Percentiles rank a stretch among this genome's conserved stretches.
These are phyloP conservation scores for Pseudevernia furfuracea DNA, from an alignment of 495 filamentous ascomycete genomes.

Conservation along the genomic window DNA sequence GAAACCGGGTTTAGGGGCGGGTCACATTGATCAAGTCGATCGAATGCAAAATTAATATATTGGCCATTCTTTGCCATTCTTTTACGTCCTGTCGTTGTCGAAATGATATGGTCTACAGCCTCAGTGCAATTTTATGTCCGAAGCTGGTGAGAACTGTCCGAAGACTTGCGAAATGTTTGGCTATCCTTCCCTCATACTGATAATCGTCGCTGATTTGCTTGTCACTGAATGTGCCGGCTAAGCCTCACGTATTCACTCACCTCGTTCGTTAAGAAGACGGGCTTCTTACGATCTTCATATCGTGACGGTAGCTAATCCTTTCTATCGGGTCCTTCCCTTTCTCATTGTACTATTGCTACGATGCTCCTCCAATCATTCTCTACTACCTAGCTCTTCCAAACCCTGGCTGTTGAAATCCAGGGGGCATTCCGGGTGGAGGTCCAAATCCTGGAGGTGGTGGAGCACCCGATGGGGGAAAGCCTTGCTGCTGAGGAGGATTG, in stretches of 20 bases:
- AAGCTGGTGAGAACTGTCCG: slow-evolving; percentile 1
- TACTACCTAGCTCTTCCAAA: slow-evolving; percentile 41
- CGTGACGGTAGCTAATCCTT: neutral
- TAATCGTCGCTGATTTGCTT: neutral
- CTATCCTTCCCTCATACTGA: neutral
- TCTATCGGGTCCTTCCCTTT: neutral
- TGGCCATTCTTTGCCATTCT: neutral
- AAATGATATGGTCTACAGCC: neutral
- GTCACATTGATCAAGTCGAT: neutral
- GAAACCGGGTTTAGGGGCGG: neutral
- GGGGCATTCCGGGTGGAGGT: slow-evolving; percentile 39
- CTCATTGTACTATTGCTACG: neutral
- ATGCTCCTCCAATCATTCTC: neutral
- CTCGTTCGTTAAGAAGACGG: neutral
- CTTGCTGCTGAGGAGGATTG: slow-evolving; percentile 39
- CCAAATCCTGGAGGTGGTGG: slow-evolving; percentile 50
- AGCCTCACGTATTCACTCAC: neutral
- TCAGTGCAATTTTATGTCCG: neutral
- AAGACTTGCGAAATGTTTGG: neutral
- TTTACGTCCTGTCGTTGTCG: neutral
- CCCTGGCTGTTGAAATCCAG: slow-evolving; percentile 44
- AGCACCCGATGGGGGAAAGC: slow-evolving; percentile 35
- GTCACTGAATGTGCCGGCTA: neutral
- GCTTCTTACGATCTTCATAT: neutral
- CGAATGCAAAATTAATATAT: neutral